Conservation (phyloP, 139 green algal genomes). For the Chlamydomonas urium region DNA sequence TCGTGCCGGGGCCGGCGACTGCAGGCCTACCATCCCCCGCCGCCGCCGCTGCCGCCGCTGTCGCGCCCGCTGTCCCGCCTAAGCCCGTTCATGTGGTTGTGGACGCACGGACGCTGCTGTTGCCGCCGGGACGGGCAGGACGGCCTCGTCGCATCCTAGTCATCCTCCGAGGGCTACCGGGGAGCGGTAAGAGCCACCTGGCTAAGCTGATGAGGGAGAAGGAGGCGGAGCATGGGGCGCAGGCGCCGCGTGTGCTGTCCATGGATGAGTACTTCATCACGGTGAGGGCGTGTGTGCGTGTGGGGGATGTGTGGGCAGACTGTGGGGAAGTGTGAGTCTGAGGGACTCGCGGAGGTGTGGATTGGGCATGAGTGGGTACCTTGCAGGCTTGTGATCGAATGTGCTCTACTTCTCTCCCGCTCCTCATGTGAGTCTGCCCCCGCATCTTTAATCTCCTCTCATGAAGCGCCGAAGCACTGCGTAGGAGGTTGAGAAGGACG, state of each 20-base stretch:
- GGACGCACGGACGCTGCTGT: conserved; percentile 11
- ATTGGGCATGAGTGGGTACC: too few relatives aligned
- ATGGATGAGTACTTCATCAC: conserved; percentile 88
- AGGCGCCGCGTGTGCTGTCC: conserved; percentile 64
- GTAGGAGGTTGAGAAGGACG: conserved; percentile 66
- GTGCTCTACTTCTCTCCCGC: too few relatives aligned
- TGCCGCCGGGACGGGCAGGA: conserved; percentile 25
- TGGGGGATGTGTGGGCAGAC: background rate
- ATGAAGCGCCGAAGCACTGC: background rate
- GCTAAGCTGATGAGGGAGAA: conserved; percentile 58
- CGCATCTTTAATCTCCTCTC: too few relatives aligned
- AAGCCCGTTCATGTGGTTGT: conserved; percentile 6
- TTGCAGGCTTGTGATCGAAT: too few relatives aligned
- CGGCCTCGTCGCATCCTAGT: conserved; percentile 58
- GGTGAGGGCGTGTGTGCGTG: conserved; percentile 28
- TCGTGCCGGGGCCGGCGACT: background rate
- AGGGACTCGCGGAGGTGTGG: too few relatives aligned
- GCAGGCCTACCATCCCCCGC: background rate
- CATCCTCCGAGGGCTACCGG: conserved; percentile 67
- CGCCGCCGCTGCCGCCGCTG: background rate
- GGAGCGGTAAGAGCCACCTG: conserved; percentile 74
- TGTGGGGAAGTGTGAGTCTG: too few relatives aligned
- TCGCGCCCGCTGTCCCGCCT: background rate
- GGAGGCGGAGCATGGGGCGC: conserved; percentile 55
- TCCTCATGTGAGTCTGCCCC: too few relatives aligned